Conservation (phyloP, 306 rosid species). For the Quercus mongolica region DNA sequence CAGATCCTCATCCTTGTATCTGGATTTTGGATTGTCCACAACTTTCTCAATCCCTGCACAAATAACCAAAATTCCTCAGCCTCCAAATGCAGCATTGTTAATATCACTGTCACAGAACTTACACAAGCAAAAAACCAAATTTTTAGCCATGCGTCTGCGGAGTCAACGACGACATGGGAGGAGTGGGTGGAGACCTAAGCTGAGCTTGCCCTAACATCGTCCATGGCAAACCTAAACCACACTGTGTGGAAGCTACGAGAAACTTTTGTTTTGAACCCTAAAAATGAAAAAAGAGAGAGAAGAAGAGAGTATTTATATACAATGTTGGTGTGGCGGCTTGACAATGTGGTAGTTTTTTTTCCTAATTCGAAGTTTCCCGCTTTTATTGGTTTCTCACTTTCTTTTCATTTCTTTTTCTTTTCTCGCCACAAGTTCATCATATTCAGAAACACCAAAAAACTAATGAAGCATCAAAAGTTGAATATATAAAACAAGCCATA, state of each 20-base stretch:
- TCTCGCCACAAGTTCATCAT: background rate
- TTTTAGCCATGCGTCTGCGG: conserved; percentile 11
- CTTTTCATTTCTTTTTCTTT: too few species aligned
- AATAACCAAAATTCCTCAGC: background rate
- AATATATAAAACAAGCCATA: too few species aligned
- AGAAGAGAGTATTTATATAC: background rate
- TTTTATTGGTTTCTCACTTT: conserved; percentile 10
- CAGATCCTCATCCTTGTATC: too few species aligned
- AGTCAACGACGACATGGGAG: conserved; percentile 77
- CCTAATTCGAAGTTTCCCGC: conserved; percentile 56
- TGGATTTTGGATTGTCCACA: conserved; percentile 24
- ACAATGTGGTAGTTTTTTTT: too few species aligned
- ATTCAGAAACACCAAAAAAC: too few species aligned
- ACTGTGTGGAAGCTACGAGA: conserved; percentile 6
- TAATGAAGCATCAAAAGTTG: too few species aligned
- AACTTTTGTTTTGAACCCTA: conserved; percentile 30
- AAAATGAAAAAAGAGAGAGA: background rate
- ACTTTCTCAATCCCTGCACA: conserved; percentile 79
- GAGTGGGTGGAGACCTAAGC: conserved; percentile 88
- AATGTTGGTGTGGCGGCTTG: too few species aligned
- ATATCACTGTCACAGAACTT: too few species aligned
- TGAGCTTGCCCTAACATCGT: conserved; percentile 75
- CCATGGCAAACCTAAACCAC: conserved; percentile 44
- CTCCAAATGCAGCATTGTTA: background rate
- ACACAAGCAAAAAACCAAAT: too few species aligned